Conservation (phyloP, 192 early-diverging fungal species). For the Cetraspora pellucida region DNA sequence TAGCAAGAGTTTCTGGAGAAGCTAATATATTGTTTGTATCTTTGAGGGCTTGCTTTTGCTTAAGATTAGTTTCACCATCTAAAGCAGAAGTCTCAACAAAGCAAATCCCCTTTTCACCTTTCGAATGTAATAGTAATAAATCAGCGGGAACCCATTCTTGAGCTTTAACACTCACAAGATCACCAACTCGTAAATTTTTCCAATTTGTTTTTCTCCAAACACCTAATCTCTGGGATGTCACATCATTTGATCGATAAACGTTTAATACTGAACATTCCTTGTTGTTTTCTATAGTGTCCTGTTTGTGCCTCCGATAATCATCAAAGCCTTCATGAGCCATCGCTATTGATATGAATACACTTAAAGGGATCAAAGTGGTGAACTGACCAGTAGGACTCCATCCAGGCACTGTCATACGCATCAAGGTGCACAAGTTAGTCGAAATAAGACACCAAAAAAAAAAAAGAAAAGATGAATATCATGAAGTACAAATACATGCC, state of each 20-base stretch:
- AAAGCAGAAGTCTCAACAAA: conserved; percentile 86
- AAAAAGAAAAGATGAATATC: no score
- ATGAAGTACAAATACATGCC: no score
- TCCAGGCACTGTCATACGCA: conserved; percentile 48
- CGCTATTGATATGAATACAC: conserved; percentile 73
- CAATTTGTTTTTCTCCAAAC: conserved; percentile 52
- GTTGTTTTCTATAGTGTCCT: conserved; percentile 65
- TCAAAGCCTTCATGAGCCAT: conserved; percentile 81
- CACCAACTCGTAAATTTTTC: conserved; percentile 76
- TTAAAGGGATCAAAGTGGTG: conserved; percentile 75
- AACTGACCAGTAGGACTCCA: conserved; percentile 79
- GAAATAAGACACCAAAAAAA: no score
- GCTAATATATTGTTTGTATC: conserved; percentile 54
- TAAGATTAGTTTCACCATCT: conserved; percentile 90
- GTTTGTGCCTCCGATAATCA: conserved; percentile 67
- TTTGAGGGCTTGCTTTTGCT: conserved; percentile 75
- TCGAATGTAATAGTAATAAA: conserved; percentile 69
- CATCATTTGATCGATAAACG: conserved; percentile 59
- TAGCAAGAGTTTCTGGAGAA: conserved; percentile 51
- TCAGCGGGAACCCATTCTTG: conserved; percentile 85
- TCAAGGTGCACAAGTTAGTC: no score
- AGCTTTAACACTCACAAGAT: conserved; percentile 73
- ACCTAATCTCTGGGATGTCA: conserved; percentile 43
- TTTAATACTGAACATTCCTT: conserved; percentile 56
- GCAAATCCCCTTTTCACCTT: conserved; percentile 73